These are phyloP conservation scores for Sugiyamaella sp. DNA, from an alignment of 1,139 yeast species.

Conservation along the genomic window DNA sequence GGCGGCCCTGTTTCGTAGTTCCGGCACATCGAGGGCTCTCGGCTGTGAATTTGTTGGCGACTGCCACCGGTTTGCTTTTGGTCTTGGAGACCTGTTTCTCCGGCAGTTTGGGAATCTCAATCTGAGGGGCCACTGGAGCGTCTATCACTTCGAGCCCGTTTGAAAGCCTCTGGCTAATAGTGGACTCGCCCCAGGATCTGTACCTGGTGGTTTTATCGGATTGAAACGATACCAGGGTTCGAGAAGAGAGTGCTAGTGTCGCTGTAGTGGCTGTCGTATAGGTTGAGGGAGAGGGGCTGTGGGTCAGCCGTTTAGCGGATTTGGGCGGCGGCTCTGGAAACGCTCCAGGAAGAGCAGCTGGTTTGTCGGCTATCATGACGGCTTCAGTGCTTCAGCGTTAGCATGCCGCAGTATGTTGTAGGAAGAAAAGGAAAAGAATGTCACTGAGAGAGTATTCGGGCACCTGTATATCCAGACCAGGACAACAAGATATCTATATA, in stretches of 20 bases:
- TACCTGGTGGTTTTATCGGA: not conserved
- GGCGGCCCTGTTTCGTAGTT: slow-evolving; percentile 29
- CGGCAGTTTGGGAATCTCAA: too few species aligned
- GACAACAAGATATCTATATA: not conserved
- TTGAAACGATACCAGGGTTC: not conserved
- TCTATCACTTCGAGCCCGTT: too few species aligned
- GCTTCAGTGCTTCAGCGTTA: not conserved
- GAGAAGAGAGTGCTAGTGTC: not conserved
- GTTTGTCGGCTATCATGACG: not conserved
- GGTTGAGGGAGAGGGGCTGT: not conserved
- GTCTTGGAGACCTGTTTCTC: not conserved
- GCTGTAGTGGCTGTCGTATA: not conserved
- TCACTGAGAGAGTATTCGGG: too few species aligned
- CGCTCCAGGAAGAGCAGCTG: not conserved
- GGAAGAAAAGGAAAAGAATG: not conserved
- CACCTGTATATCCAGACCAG: too few species aligned
- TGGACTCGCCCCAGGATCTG: too few species aligned
- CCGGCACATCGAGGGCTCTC: slow-evolving; percentile 29
- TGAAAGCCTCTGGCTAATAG: not conserved
- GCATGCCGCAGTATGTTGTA: not conserved
- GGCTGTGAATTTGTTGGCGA: not conserved
- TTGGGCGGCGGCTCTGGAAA: not conserved
- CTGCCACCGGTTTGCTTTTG: not conserved
- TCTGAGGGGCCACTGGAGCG: too few species aligned
- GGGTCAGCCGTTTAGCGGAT: not conserved